A percentile compares a stretch with the other conserved stretches of the same genome.
These are phyloP conservation scores for Periconia sp. DNA, from an alignment of 2,329 filamentous ascomycete genomes.

Conservation along the genomic window DNA sequence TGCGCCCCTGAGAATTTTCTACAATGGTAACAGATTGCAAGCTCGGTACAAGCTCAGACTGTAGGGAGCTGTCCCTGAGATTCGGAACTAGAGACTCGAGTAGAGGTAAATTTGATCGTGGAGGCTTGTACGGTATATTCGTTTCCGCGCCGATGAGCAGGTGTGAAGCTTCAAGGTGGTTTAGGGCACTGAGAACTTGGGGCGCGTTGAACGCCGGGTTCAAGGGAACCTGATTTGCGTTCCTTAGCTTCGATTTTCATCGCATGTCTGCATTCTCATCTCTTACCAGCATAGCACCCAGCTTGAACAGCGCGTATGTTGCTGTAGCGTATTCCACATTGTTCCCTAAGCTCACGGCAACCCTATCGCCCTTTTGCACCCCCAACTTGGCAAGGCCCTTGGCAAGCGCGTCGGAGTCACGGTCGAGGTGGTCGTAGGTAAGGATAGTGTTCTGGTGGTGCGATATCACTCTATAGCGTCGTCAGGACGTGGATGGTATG, in stretches of 20 bases:
- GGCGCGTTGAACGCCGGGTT: slow-evolving; percentile 84
- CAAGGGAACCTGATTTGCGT: slow-evolving; percentile 68
- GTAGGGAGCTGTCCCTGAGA: slow-evolving; percentile 46
- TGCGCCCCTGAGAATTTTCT: slow-evolving; percentile 68
- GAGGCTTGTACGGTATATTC: slow-evolving; percentile 69
- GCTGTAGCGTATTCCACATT: slow-evolving; percentile 76
- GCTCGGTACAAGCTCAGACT: slow-evolving; percentile 65
- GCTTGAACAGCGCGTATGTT: slow-evolving; percentile 88
- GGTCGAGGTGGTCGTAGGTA: slow-evolving; percentile 75
- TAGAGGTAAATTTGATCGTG: slow-evolving; percentile 61
- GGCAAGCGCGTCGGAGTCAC: slow-evolving; percentile 74
- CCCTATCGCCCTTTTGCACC: slow-evolving; percentile 78
- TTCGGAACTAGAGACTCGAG: slow-evolving; percentile 57
- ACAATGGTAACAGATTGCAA: slow-evolving; percentile 73
- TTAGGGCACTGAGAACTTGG: slow-evolving; percentile 77
- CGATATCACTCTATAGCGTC: slow-evolving; percentile 54
- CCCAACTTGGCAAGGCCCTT: slow-evolving; percentile 68
- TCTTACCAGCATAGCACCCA: slow-evolving; percentile 80
- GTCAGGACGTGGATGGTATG: slow-evolving; percentile 3
- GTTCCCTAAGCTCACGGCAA: slow-evolving; percentile 86
- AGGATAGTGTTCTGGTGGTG: slow-evolving; percentile 64
- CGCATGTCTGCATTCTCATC: neutral
- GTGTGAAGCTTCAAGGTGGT: slow-evolving; percentile 71
- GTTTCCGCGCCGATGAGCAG: slow-evolving; percentile 87
- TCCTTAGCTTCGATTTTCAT: neutral